Evolutionary conservation across 2,329 filamentous ascomycete genomes (phyloP).

Genomic region (Cladobotryum protrusum): DNA sequence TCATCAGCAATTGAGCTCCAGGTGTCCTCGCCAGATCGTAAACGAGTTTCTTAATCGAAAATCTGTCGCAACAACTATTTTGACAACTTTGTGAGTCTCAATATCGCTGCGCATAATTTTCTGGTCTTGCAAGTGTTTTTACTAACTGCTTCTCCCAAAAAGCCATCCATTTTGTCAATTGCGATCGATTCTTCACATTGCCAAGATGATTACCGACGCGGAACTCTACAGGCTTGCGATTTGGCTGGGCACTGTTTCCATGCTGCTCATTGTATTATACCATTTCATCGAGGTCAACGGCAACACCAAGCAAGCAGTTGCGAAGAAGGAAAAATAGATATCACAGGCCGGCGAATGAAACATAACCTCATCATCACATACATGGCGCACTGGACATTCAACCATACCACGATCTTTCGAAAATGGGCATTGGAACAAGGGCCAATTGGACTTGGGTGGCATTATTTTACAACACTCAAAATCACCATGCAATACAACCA

Average conservation of each 20-base stretch:
- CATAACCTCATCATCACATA: not conserved
- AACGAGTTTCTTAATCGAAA: not conserved
- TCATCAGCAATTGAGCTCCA: not conserved
- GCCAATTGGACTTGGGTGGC: no score
- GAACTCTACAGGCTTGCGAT: slow-evolving; percentile 88
- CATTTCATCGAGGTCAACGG: slow-evolving; percentile 95
- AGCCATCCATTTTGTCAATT: not conserved
- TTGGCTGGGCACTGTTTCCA: slow-evolving; percentile 81
- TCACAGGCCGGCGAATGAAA: not conserved
- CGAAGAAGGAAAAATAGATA: slow-evolving; percentile 6
- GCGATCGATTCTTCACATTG: slow-evolving; percentile 7
- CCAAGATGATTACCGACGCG: slow-evolving; percentile 87
- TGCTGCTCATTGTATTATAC: slow-evolving; percentile 91
- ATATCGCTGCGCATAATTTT: no score
- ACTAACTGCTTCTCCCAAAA: not conserved
- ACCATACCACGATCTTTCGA: no score
- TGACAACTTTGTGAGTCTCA: not conserved
- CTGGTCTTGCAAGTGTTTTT: not conserved
- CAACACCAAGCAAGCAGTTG: slow-evolving; percentile 10
- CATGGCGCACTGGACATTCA: not conserved
- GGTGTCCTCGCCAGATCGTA: not conserved
- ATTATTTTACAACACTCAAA: no score
- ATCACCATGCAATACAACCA: no score
- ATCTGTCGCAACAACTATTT: no score
- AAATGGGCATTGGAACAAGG: no score